phyloP scores from a whole-genome alignment of 2,329 filamentous ascomycete genomes.

The Fusarium sp. region DNA sequence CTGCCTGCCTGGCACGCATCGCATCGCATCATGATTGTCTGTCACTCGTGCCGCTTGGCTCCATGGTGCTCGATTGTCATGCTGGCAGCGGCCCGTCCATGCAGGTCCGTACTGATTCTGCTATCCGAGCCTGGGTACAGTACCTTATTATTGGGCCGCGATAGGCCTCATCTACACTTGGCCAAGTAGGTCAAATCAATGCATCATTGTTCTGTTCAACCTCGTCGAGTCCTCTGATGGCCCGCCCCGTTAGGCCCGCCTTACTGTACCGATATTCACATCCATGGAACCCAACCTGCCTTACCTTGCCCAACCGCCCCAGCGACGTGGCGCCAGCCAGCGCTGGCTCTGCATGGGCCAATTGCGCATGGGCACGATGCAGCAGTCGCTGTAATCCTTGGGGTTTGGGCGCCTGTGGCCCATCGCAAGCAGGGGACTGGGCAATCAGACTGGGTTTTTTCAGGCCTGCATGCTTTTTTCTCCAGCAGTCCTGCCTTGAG shows the following conservation, averaged over 20 bases:
- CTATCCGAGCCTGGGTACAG: conserved; percentile 12
- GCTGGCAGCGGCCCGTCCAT: conserved; percentile 39
- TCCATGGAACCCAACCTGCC: conserved; percentile 41
- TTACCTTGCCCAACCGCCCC: conserved; percentile 13
- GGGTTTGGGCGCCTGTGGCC: conserved; percentile 35
- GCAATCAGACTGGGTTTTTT: conserved; percentile 25
- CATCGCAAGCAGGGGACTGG: conserved; percentile 42
- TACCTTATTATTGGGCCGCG: conserved; percentile 44
- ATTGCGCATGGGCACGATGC: conserved; percentile 46
- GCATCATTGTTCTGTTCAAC: conserved; percentile 32
- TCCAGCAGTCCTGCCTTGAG: conserved; percentile 11
- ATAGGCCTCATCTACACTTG: conserved; percentile 39
- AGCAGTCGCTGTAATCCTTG: conserved; percentile 33
- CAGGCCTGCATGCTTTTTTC: conserved; percentile 42
- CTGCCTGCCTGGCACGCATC: conserved; percentile 1
- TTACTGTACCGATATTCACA: conserved; percentile 11
- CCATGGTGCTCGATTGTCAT: conserved; percentile 18
- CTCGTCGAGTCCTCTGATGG: conserved; percentile 25
- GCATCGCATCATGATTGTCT: conserved; percentile 5
- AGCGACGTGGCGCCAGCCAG: conserved; percentile 46
- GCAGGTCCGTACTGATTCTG: conserved; percentile 35
- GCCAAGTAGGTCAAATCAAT: conserved; percentile 22
- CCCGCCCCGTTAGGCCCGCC: conserved; percentile 36
- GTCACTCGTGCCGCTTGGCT: conserved; percentile 27
- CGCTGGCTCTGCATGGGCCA: conserved; percentile 42